phyloP scores from a whole-genome alignment of 306 rosid genomes.

The Vigna radiata region DNA sequence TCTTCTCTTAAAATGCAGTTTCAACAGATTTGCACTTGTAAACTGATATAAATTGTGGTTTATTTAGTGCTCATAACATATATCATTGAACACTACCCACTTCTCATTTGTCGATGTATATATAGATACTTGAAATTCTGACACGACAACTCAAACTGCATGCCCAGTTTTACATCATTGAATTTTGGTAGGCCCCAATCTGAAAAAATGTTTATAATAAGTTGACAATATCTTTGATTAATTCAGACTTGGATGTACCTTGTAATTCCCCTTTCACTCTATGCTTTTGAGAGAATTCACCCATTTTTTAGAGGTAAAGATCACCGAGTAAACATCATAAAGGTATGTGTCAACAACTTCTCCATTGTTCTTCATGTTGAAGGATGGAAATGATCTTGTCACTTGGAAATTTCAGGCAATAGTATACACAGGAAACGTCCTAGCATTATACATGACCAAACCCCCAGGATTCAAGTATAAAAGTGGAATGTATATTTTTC shows the following conservation, averaged over 20 bases:
- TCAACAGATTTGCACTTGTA: constrained; percentile 10
- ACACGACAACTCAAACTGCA: neutral
- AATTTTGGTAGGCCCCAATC: constrained; percentile 5
- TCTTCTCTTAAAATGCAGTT: constrained; percentile 7
- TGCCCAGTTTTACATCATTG: neutral
- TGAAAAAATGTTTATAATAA: constrained; percentile 24
- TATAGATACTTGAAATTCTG: neutral
- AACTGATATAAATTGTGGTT: constrained; percentile 5
- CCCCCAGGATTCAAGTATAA: constrained; percentile 77
- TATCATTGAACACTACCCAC: neutral
- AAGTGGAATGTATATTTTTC: constrained; percentile 93
- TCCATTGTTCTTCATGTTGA: neutral
- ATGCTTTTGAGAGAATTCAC: constrained; percentile 66
- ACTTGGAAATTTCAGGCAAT: constrained; percentile 68
- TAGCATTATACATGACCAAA: constrained; percentile 81
- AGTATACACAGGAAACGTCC: constrained; percentile 83
- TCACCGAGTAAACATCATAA: constrained; percentile 65
- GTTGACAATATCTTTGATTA: constrained; percentile 21
- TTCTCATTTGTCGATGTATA: neutral
- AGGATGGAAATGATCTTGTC: constrained; percentile 30
- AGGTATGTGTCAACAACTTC: constrained; percentile 55
- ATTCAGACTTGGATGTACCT: constrained; percentile 98
- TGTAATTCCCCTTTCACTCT: constrained; percentile 61
- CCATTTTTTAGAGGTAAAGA: constrained; percentile 55
- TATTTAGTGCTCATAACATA: constrained; percentile 12